Evolutionary conservation across 805 yeast genomes (phyloP).

Genomic region (Saturnispora gosingensis): DNA sequence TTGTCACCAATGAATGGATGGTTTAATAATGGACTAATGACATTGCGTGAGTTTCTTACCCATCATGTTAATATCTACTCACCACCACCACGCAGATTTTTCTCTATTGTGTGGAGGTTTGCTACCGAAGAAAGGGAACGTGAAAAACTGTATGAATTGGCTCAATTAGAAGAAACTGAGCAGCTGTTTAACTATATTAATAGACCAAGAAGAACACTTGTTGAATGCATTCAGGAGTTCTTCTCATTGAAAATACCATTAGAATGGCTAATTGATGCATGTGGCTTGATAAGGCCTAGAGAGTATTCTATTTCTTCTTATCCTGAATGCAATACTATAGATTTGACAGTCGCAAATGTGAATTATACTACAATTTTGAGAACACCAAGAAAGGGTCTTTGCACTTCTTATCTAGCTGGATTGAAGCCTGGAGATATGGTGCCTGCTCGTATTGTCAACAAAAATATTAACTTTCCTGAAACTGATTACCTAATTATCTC

Average conservation of each 20-base stretch:
- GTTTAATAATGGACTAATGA: constrained; percentile 38
- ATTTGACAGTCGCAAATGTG: constrained; percentile 74
- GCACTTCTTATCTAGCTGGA: constrained; percentile 64
- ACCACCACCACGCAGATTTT: constrained; percentile 79
- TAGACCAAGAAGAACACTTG: constrained; percentile 78
- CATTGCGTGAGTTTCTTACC: constrained; percentile 62
- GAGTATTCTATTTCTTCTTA: constrained; percentile 74
- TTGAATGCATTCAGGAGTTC: constrained; percentile 81
- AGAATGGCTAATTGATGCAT: constrained; percentile 62
- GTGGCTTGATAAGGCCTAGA: constrained; percentile 76
- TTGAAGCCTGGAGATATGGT: constrained; percentile 41
- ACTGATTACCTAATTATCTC: constrained; percentile 53
- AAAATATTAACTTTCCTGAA: constrained; percentile 31
- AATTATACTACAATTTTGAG: constrained; percentile 77
- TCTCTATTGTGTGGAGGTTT: constrained; percentile 65
- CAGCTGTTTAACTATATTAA: constrained; percentile 87
- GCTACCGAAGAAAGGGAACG: constrained; percentile 64
- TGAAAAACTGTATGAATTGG: constrained; percentile 69
- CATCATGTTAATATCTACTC: constrained; percentile 77
- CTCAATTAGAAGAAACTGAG: constrained; percentile 61
- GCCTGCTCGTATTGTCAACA: constrained; percentile 41
- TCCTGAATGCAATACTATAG: constrained; percentile 31
- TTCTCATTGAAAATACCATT: constrained; percentile 66
- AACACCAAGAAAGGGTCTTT: constrained; percentile 67
- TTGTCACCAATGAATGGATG: constrained; percentile 49